A percentile compares a stretch with the other conserved stretches of the same genome.
Evolutionary conservation across 2,329 filamentous ascomycete genomes (phyloP).

Genomic region (Phaeosphaeriaceae sp.): DNA sequence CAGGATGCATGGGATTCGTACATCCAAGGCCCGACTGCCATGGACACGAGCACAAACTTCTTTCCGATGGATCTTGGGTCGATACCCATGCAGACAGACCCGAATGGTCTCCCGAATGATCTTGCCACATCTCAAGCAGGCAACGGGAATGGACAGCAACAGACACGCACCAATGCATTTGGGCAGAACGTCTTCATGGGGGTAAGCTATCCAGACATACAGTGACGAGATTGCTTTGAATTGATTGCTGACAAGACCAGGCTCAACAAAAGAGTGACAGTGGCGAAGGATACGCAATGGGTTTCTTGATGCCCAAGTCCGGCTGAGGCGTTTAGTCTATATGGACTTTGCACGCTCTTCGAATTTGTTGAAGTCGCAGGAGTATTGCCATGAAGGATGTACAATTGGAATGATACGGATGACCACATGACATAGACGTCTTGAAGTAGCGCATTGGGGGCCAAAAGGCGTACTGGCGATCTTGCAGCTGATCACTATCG

Average conservation of each 20-base stretch:
- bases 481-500: conserved; percentile 5
- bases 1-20: conserved; percentile 72
- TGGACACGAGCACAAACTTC: conserved; percentile 51
- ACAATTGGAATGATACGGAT: too few relatives aligned
- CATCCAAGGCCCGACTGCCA: conserved; percentile 63
- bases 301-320: conserved; percentile 36
- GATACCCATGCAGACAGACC: conserved; percentile 43
- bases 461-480: neutral
- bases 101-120: conserved; percentile 23
- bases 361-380: too few relatives aligned
- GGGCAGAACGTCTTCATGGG: conserved; percentile 50
- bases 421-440: too few relatives aligned
- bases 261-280: conserved; percentile 37
- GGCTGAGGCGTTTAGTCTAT: neutral
- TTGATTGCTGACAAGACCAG: conserved; percentile 23
- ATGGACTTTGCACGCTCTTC: neutral
- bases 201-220: conserved; percentile 30
- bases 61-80: conserved; percentile 53
- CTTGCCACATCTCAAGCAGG: conserved; percentile 17
- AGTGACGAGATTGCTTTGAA: neutral
- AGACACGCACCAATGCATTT: conserved; percentile 38
- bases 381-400: too few relatives aligned
- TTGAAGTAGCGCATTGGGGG: neutral
- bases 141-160: conserved; percentile 21
- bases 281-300: conserved; percentile 20